Evolutionary conservation across 2,329 filamentous ascomycete genomes (phyloP).

Genomic region (Drechslera avenae): DNA sequence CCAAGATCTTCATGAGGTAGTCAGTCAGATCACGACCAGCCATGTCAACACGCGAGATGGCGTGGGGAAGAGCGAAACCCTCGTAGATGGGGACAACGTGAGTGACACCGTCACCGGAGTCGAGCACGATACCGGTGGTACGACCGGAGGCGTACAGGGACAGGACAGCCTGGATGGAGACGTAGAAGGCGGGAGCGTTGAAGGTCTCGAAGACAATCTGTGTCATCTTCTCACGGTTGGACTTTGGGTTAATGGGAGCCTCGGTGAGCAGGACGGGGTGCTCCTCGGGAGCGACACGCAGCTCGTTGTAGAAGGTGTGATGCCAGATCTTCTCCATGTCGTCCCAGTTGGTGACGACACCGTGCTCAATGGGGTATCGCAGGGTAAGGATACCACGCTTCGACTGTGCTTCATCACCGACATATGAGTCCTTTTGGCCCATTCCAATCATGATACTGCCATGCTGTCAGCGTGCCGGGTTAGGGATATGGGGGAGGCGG

Average conservation of each 20-base stretch:
- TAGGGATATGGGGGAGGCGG: constrained; percentile 19
- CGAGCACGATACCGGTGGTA: constrained; percentile 99
- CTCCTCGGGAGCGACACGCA: constrained; percentile 99
- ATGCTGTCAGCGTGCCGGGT: constrained; percentile 48
- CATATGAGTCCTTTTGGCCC: constrained; percentile 99
- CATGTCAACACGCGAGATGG: constrained; percentile 99
- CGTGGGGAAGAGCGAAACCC: constrained; percentile 99
- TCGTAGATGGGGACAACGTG: constrained; percentile 99
- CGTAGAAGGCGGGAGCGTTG: constrained; percentile 99
- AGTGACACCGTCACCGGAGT: constrained; percentile 99
- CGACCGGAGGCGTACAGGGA: constrained; percentile 99
- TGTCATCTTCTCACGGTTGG: constrained; percentile 99
- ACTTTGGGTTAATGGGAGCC: constrained; percentile 99
- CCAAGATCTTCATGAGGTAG: constrained; percentile 99
- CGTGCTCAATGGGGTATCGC: constrained; percentile 99
- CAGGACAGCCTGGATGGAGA: constrained; percentile 99
- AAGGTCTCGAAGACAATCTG: constrained; percentile 99
- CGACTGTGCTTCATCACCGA: constrained; percentile 99
- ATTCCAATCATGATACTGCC: constrained; percentile 99
- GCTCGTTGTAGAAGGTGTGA: constrained; percentile 99
- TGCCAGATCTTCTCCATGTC: constrained; percentile 99
- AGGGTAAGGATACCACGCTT: constrained; percentile 99
- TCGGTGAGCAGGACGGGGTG: constrained; percentile 99
- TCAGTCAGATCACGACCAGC: constrained; percentile 99
- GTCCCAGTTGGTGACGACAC: constrained; percentile 99